These are phyloP conservation scores for Metarhizium brunneum DNA, from an alignment of 2,329 filamentous ascomycete species.

Conservation along the genomic window DNA sequence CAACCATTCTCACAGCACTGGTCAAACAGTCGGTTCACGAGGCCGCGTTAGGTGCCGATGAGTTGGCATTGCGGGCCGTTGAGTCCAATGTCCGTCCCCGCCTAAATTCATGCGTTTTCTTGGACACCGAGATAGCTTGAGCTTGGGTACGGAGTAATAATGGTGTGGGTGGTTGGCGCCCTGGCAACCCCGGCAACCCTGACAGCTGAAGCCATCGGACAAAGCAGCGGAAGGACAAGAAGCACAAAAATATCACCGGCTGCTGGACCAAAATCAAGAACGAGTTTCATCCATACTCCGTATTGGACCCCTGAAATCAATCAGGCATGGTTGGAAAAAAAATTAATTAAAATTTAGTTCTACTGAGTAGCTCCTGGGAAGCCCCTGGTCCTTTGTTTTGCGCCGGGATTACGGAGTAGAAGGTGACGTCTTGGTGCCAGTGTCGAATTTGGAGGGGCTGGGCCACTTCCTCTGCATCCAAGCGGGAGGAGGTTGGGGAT, in stretches of 20 bases:
- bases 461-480: conserved; percentile 12
- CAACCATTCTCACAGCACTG: not conserved
- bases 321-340: too few relatives aligned
- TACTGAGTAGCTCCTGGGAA: too few relatives aligned
- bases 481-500: conserved; percentile 28
- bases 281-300: too few relatives aligned
- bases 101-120: not conserved
- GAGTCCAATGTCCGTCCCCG: not conserved
- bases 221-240: too few relatives aligned
- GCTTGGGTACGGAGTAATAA: not conserved
- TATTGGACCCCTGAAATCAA: too few relatives aligned
- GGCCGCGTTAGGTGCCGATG: not conserved
- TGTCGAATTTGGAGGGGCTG: conserved; percentile 17
- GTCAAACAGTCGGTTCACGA: not conserved
- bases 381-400: not conserved
- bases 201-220: not conserved
- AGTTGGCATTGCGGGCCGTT: conserved; percentile 1
- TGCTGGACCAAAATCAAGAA: too few relatives aligned
- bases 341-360: too few relatives aligned
- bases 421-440: conserved; percentile 2
- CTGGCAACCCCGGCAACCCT: not conserved
- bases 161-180: not conserved
- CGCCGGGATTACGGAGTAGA: not conserved
- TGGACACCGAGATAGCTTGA: not conserved
- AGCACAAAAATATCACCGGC: too few relatives aligned